These are phyloP conservation scores for Lomentospora prolificans DNA, from an alignment of 2,329 filamentous ascomycete genomes.

Conservation along the genomic window DNA sequence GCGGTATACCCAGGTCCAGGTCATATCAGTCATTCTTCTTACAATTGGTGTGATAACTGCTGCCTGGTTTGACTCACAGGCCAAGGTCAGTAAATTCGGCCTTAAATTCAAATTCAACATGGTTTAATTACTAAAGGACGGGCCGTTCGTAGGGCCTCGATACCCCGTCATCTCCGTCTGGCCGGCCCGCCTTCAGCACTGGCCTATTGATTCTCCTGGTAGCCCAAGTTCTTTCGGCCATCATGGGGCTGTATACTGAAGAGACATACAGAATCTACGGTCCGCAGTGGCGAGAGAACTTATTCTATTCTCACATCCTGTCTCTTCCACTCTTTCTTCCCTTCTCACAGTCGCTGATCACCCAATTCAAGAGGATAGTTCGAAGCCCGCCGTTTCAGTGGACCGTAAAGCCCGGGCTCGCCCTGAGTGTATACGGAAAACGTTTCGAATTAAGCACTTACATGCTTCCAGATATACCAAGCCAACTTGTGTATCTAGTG, in stretches of 20 bases:
- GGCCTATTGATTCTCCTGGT: slow-evolving; percentile 77
- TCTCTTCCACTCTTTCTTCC: slow-evolving; percentile 69
- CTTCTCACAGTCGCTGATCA: slow-evolving; percentile 54
- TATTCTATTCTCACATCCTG: slow-evolving; percentile 82
- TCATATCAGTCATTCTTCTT: slow-evolving; percentile 71
- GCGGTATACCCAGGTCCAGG: slow-evolving; percentile 68
- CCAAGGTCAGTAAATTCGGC: slow-evolving; percentile 51
- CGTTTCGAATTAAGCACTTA: background rate
- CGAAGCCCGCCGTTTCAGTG: slow-evolving; percentile 47
- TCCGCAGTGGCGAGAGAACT: slow-evolving; percentile 86
- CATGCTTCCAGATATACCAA: slow-evolving; percentile 38
- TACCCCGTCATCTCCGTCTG: slow-evolving; percentile 2
- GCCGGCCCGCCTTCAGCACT: slow-evolving; percentile 30
- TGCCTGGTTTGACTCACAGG: slow-evolving; percentile 79
- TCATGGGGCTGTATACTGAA: slow-evolving; percentile 93
- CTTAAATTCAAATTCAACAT: background rate
- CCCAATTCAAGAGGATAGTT: slow-evolving; percentile 54
- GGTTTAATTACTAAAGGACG: background rate
- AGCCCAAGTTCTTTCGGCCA: slow-evolving; percentile 81
- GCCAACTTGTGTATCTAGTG: slow-evolving; percentile 59
- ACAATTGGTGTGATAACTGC: slow-evolving; percentile 80
- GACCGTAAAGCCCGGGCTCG: slow-evolving; percentile 3
- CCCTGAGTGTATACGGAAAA: background rate
- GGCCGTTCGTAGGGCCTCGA: slow-evolving; percentile 10
- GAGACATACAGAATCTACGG: slow-evolving; percentile 79